Percentiles rank a stretch among this genome's conserved stretches.
phyloP scores from a whole-genome alignment of 148 eudicot genomes.

The Camellia granthamiana region DNA sequence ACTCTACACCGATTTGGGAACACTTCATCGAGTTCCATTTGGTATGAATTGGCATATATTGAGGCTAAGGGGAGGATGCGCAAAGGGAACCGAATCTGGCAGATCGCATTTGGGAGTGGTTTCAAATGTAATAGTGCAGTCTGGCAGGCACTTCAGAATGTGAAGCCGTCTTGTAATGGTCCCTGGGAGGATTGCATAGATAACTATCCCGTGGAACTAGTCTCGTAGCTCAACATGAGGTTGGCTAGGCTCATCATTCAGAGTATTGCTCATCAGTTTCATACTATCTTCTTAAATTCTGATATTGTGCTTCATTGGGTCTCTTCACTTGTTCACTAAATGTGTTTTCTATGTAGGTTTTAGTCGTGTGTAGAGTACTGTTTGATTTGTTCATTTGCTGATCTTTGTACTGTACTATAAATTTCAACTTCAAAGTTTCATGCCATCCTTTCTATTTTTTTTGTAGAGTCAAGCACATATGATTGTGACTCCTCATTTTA shows the following conservation, averaged over 20 bases:
- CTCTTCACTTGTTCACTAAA: neutral
- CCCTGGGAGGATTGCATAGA: slow-evolving; percentile 26
- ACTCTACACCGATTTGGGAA: slow-evolving; percentile 24
- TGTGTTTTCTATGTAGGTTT: neutral
- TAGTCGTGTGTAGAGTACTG: neutral
- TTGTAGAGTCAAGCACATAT: neutral
- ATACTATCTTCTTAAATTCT: neutral
- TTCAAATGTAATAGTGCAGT: slow-evolving; percentile 26
- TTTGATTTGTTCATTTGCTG: neutral
- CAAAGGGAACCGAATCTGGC: slow-evolving; percentile 23
- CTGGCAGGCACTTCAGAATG: slow-evolving; percentile 24
- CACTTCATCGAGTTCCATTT: slow-evolving; percentile 17
- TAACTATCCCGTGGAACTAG: slow-evolving; percentile 20
- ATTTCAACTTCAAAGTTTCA: neutral
- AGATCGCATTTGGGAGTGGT: slow-evolving; percentile 24
- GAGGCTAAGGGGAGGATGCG: slow-evolving; percentile 26
- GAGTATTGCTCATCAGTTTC: neutral
- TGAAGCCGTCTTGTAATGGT: slow-evolving; percentile 18
- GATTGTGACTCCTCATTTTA: neutral
- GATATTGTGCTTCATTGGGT: neutral
- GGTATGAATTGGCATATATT: slow-evolving; percentile 24
- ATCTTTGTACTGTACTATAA: neutral
- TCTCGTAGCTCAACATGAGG: neutral
- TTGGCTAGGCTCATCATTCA: slow-evolving; percentile 5
- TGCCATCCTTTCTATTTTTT: neutral